Conservation (phyloP, 306 rosid species). For the Heteromeles arbutifolia region DNA sequence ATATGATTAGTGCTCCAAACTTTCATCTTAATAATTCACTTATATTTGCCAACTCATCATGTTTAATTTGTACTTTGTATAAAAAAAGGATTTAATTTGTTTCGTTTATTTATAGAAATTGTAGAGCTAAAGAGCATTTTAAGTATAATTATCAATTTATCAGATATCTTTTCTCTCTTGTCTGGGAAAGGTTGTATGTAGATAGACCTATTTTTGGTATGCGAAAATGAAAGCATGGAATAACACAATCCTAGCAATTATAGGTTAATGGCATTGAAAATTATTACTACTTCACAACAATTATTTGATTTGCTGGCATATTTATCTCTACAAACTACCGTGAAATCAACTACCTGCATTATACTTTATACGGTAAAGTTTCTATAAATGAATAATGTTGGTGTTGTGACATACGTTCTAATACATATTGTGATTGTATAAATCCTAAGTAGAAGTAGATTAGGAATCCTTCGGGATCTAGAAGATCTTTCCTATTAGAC, state of each 20-base stretch:
- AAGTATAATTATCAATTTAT: conserved; percentile 27
- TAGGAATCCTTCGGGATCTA: too few species aligned
- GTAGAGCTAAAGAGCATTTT: background rate
- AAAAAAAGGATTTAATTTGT: background rate
- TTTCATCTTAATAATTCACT: conserved; percentile 1
- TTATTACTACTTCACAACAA: background rate
- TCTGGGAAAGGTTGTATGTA: conserved; percentile 18
- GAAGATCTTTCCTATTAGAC: too few species aligned
- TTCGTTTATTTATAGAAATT: too few species aligned
- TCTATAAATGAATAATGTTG: too few species aligned
- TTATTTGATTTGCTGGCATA: background rate
- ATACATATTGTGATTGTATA: too few species aligned
- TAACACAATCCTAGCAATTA: too few species aligned
- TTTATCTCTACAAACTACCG: background rate
- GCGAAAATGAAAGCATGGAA: conserved; percentile 31
- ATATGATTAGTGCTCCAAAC: conserved; percentile 25
- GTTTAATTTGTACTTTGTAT: background rate
- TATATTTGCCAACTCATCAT: background rate
- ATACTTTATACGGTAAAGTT: background rate
- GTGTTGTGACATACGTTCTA: too few species aligned
- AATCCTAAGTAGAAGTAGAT: too few species aligned
- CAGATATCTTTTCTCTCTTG: conserved; percentile 22
- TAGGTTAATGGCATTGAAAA: background rate
- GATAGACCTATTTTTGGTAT: conserved; percentile 15
- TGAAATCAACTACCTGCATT: background rate